Conservation (phyloP, 75 land plant genomes). For the Sequoia sempervirens region DNA sequence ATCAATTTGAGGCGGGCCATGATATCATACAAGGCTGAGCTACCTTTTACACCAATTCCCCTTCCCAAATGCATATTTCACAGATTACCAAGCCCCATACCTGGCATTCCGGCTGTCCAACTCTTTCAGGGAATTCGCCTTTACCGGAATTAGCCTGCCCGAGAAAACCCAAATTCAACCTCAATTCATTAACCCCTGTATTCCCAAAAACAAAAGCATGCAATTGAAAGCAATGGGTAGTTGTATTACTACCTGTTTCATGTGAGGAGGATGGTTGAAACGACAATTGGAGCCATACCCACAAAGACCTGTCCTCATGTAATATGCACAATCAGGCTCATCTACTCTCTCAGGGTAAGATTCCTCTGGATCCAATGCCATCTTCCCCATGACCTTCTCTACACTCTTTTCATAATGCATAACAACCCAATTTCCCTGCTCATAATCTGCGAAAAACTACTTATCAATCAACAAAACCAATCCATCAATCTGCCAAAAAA, state of each 20-base stretch:
- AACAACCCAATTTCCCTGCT: background rate
- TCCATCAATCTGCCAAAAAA: background rate
- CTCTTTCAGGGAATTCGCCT: slow-evolving; percentile 60
- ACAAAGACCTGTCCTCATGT: slow-evolving; percentile 67
- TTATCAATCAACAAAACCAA: background rate
- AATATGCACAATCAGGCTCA: slow-evolving; percentile 71
- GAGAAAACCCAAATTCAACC: slow-evolving; percentile 5
- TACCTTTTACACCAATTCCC: background rate
- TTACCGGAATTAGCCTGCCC: slow-evolving; percentile 15
- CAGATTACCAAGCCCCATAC: slow-evolving; percentile 14
- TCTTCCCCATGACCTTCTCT: slow-evolving; percentile 7
- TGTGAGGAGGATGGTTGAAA: slow-evolving; percentile 54
- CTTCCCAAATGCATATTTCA: background rate
- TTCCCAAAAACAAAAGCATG: slow-evolving; percentile 5
- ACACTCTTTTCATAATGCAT: background rate
- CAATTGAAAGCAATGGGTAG: slow-evolving; percentile 3
- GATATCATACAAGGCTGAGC: background rate
- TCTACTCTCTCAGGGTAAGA: slow-evolving; percentile 62
- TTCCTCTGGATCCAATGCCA: slow-evolving; percentile 9
- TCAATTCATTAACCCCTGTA: background rate
- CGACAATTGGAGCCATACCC: slow-evolving; percentile 64
- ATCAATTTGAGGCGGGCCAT: background rate
- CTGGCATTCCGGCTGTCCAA: slow-evolving; percentile 72
- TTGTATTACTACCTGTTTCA: slow-evolving; percentile 16
- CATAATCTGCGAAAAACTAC: background rate